phyloP scores from a whole-genome alignment of 2,329 filamentous ascomycete genomes.

The Curvularia sp. region DNA sequence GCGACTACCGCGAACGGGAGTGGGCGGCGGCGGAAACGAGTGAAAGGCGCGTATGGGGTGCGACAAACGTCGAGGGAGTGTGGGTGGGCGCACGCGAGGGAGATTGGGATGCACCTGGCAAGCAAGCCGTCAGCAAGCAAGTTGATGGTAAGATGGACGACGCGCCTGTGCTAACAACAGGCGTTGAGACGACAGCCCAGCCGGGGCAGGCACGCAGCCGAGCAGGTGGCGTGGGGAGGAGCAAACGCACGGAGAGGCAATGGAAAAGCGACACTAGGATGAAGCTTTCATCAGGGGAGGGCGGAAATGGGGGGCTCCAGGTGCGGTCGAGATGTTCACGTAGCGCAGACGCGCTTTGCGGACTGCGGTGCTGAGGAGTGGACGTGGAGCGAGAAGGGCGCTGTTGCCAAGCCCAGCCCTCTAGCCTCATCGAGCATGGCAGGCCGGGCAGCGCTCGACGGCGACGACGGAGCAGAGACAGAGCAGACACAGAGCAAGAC shows the following conservation, averaged over 20 bases:
- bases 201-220: slow-evolving; percentile 25
- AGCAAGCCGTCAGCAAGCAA: slow-evolving; percentile 35
- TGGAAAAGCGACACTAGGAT: slow-evolving; percentile 33
- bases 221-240: slow-evolving; percentile 10
- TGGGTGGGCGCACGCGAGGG: slow-evolving; percentile 28
- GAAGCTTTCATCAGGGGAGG: slow-evolving; percentile 40
- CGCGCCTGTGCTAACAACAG: slow-evolving; percentile 31
- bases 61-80: slow-evolving; percentile 12
- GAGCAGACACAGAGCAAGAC: slow-evolving; percentile 4
- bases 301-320: slow-evolving; percentile 32
- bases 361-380: slow-evolving; percentile 42
- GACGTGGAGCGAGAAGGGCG: slow-evolving; percentile 21
- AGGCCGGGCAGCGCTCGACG: slow-evolving; percentile 19
- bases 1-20: slow-evolving; percentile 27
- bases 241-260: slow-evolving; percentile 37
- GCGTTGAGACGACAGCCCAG: slow-evolving; percentile 17
- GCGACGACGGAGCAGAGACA: slow-evolving; percentile 16
- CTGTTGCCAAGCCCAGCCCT: slow-evolving; percentile 19
- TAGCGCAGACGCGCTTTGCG: slow-evolving; percentile 42
- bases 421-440: slow-evolving; percentile 27
- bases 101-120: slow-evolving; percentile 39
- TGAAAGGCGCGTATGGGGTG: slow-evolving; percentile 18
- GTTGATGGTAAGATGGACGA: slow-evolving; percentile 41
- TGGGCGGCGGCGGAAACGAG: slow-evolving; percentile 11
- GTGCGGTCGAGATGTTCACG: slow-evolving; percentile 44